A percentile compares a stretch with the other conserved stretches of the same genome.
Evolutionary conservation across 2,329 filamentous ascomycete species (phyloP).

Genomic region (Apiospora arundinis): DNA sequence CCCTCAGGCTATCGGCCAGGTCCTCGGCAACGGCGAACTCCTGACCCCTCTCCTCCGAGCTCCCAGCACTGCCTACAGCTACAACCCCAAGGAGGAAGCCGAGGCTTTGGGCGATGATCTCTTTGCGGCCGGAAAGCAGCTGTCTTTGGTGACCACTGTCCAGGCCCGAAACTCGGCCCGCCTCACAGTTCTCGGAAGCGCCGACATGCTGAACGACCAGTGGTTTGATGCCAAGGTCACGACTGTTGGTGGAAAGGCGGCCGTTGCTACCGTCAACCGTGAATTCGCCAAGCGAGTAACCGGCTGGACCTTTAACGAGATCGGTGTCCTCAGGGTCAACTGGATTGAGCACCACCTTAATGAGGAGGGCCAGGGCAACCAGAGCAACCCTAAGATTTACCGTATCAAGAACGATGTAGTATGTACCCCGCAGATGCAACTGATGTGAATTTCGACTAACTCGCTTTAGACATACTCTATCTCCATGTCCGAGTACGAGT

Average conservation of each 20-base stretch:
- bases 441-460: not conserved
- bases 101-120: constrained; percentile 74
- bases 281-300: constrained; percentile 85
- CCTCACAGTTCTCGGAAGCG: constrained; percentile 82
- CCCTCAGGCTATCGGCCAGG: constrained; percentile 80
- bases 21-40: constrained; percentile 78
- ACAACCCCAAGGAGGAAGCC: constrained; percentile 87
- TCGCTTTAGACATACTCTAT: constrained; percentile 76
- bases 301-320: constrained; percentile 97
- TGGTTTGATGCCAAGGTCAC: constrained; percentile 87
- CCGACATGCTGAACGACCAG: constrained; percentile 84
- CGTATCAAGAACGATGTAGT: constrained; percentile 96
- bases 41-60: constrained; percentile 84
- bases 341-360: constrained; percentile 78
- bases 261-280: constrained; percentile 74
- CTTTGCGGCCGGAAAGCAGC: constrained; percentile 83
- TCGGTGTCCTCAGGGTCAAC: constrained; percentile 86
- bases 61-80: constrained; percentile 86
- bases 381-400: constrained; percentile 86
- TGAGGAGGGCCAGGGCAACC: constrained; percentile 58
- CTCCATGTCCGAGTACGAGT: constrained; percentile 84
- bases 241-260: constrained; percentile 56
- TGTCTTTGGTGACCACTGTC: constrained; percentile 82
- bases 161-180: constrained; percentile 95
- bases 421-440: constrained; percentile 50